Conservation (phyloP, 345 rosid genomes). For the Citrus inodora region DNA sequence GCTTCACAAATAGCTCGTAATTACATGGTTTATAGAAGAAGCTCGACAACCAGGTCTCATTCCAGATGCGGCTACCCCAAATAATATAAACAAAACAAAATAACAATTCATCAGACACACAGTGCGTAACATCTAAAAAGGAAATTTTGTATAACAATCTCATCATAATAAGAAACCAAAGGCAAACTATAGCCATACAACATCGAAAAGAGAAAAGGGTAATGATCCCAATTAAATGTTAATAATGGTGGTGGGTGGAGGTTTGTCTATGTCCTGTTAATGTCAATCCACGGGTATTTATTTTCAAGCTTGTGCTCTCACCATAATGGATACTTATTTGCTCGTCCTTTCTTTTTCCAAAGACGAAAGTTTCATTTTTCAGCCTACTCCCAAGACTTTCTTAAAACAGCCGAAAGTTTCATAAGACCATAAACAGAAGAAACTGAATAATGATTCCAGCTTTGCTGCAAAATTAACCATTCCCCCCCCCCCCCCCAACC, state of each 20-base stretch:
- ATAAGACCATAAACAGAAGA: neutral
- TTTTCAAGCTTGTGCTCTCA: neutral
- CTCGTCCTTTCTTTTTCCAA: neutral
- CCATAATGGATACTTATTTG: neutral
- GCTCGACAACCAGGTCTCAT: constrained; percentile 88
- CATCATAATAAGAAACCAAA: neutral
- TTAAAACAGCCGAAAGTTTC: neutral
- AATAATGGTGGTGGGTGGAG: neutral
- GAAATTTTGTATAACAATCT: neutral
- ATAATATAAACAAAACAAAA: constrained; percentile 9
- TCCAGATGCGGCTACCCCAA: constrained; percentile 83
- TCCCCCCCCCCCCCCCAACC: no score
- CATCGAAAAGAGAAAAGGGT: neutral
- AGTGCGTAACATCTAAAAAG: neutral
- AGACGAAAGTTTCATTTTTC: neutral
- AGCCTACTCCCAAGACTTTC: neutral
- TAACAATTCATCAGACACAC: constrained; percentile 7
- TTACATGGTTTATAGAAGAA: constrained; percentile 97
- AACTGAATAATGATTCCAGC: neutral
- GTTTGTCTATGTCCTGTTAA: neutral
- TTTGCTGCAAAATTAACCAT: neutral
- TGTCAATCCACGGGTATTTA: neutral
- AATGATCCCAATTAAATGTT: neutral
- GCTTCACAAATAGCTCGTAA: constrained; percentile 93
- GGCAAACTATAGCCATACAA: neutral